These are phyloP conservation scores for Larix sibirica DNA, from an alignment of 83 land plant species.

Conservation along the genomic window DNA sequence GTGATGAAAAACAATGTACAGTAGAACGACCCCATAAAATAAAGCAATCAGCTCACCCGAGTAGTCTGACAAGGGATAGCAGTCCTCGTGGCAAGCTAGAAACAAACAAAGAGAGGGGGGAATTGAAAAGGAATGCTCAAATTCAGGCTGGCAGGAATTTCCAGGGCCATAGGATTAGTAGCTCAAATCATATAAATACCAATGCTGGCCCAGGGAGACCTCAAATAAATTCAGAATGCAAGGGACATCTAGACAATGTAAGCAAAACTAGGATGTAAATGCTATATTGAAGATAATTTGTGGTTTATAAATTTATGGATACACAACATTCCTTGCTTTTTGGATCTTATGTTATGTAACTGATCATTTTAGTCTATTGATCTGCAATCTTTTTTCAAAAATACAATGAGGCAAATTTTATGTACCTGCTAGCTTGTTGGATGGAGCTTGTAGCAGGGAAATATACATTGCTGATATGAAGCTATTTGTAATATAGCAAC, in stretches of 20 bases:
- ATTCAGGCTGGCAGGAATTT: not conserved
- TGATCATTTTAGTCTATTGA: not conserved
- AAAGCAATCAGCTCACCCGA: not conserved
- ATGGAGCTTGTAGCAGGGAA: not conserved
- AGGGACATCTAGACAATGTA: not conserved
- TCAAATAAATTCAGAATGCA: slow-evolving; percentile 14
- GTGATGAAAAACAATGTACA: not conserved
- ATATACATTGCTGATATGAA: not conserved
- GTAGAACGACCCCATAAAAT: not conserved
- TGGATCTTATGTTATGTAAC: not conserved
- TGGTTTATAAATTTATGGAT: not conserved
- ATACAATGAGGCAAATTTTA: not conserved
- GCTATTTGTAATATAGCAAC: not conserved
- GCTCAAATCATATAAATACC: slow-evolving; percentile 5
- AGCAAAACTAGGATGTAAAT: slow-evolving; percentile 14
- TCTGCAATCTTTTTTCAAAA: not conserved
- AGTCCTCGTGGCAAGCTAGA: not conserved
- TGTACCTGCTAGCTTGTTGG: not conserved
- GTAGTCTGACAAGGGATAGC: not conserved
- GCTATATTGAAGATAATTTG: not conserved
- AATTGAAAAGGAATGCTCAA: not conserved
- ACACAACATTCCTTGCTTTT: not conserved
- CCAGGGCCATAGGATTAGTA: not conserved
- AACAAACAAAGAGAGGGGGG: not conserved
- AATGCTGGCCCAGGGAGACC: slow-evolving; percentile 43